Percentiles rank a stretch among this genome's conserved stretches.
Evolutionary conservation across 2,329 filamentous ascomycete genomes (phyloP).

Genomic region (Raffaelea deltoideospora): DNA sequence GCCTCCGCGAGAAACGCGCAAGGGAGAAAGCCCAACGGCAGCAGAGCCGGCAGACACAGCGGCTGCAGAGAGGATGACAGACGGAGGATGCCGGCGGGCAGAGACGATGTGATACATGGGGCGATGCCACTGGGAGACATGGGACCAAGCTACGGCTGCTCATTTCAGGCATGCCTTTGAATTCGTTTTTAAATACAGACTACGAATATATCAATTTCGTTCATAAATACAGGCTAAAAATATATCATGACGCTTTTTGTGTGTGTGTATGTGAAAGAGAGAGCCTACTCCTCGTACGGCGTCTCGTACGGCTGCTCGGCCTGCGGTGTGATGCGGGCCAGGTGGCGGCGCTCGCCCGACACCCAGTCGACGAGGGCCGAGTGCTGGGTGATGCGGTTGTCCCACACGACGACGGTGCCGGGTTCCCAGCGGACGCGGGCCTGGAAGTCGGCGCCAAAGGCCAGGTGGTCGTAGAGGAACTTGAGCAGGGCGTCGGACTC

Average conservation of each 20-base stretch:
- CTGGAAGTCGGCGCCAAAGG: slow-evolving; percentile 57
- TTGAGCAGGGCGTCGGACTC: slow-evolving; percentile 66
- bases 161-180: too few relatives aligned
- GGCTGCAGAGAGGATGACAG: background rate
- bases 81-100: too few relatives aligned
- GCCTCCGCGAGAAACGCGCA: slow-evolving; percentile 4
- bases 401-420: slow-evolving; percentile 75
- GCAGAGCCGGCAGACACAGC: background rate
- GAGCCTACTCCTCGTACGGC: slow-evolving; percentile 26
- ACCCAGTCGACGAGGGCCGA: slow-evolving; percentile 73
- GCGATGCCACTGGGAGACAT: too few relatives aligned
- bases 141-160: too few relatives aligned
- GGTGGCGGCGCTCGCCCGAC: slow-evolving; percentile 59
- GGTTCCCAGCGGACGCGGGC: slow-evolving; percentile 61
- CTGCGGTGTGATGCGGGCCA: slow-evolving; percentile 71
- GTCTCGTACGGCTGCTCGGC: slow-evolving; percentile 67
- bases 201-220: too few relatives aligned
- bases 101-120: too few relatives aligned
- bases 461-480: slow-evolving; percentile 64
- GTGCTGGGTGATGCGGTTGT: slow-evolving; percentile 68
- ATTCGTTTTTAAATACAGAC: too few relatives aligned
- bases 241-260: too few relatives aligned
- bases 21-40: slow-evolving; percentile 3
- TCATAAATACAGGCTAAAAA: too few relatives aligned
- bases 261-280: too few relatives aligned